These are phyloP conservation scores for Populus tomentosa DNA, from an alignment of 441 rosid genomes.

Conservation along the genomic window DNA sequence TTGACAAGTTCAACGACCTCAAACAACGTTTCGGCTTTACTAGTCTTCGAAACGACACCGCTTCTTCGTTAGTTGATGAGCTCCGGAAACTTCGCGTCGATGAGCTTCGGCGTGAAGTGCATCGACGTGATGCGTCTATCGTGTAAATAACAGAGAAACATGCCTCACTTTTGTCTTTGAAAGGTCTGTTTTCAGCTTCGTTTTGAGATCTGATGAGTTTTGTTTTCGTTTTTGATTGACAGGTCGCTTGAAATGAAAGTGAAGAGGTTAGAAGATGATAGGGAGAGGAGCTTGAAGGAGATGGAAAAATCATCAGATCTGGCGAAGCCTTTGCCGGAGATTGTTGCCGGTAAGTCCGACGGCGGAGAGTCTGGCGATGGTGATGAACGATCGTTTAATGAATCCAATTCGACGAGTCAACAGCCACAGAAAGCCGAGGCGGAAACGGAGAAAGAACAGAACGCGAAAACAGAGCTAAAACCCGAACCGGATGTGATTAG, in stretches of 20 bases:
- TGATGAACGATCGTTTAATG: slow-evolving; percentile 43
- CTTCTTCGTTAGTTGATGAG: slow-evolving; percentile 30
- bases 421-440: slow-evolving; percentile 40
- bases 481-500: slow-evolving; percentile 17
- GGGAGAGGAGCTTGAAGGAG: slow-evolving; percentile 25
- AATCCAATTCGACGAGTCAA: slow-evolving; percentile 48
- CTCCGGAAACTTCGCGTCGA: slow-evolving; percentile 48
- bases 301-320: slow-evolving; percentile 33
- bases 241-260: slow-evolving; percentile 54
- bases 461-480: slow-evolving; percentile 26
- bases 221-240: slow-evolving; percentile 1
- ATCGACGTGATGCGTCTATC: slow-evolving; percentile 41
- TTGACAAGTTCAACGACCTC: slow-evolving; percentile 36
- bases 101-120: slow-evolving; percentile 52
- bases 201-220: slow-evolving; percentile 31
- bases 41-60: slow-evolving; percentile 9
- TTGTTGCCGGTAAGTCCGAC: slow-evolving; percentile 17
- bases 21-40: slow-evolving; percentile 25
- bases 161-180: neutral
- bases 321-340: slow-evolving; percentile 19
- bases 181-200: neutral
- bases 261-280: slow-evolving; percentile 47
- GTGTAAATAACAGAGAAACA: slow-evolving; percentile 22
- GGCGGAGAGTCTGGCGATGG: slow-evolving; percentile 24
- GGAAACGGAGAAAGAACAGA: slow-evolving; percentile 14